phyloP scores from a whole-genome alignment of 148 eudicot species.

The Limonium bicolor region DNA sequence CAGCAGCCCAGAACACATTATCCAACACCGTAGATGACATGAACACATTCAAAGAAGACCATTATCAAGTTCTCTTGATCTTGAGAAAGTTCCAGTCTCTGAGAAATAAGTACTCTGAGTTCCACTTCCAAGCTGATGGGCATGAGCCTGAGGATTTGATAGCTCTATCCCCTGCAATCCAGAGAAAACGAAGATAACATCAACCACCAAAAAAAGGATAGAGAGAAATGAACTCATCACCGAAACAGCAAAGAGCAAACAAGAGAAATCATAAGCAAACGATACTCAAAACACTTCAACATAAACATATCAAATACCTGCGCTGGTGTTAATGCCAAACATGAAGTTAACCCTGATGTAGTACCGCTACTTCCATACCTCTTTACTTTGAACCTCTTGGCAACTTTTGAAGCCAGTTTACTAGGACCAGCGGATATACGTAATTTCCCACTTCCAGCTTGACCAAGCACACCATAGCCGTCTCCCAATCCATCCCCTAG shows the following conservation, averaged over 20 bases:
- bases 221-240: no score
- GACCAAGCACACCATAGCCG: constrained; percentile 96
- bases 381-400: constrained; percentile 83
- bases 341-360: constrained; percentile 85
- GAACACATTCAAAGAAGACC: no score
- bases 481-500: constrained; percentile 91
- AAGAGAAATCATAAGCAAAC: not conserved
- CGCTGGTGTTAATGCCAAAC: constrained; percentile 94
- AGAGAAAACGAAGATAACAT: constrained; percentile 3
- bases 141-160: constrained; percentile 78
- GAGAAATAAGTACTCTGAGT: constrained; percentile 94
- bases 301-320: constrained; percentile 33
- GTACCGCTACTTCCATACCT: constrained; percentile 65
- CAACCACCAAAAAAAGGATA: no score
- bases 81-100: constrained; percentile 82
- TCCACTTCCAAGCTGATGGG: constrained; percentile 75
- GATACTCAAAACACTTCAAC: no score
- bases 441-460: constrained; percentile 82
- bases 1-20: no score
- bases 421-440: constrained; percentile 76
- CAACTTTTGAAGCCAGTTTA: constrained; percentile 74
- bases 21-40: no score
- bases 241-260: not conserved
- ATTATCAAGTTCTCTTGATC: constrained; percentile 67
- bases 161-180: constrained; percentile 78